Evolutionary conservation across 2,329 filamentous ascomycete genomes (phyloP), one percentile per base, ranked within the genome.

Genomic region (Coniochaeta ligniaria): DNA sequence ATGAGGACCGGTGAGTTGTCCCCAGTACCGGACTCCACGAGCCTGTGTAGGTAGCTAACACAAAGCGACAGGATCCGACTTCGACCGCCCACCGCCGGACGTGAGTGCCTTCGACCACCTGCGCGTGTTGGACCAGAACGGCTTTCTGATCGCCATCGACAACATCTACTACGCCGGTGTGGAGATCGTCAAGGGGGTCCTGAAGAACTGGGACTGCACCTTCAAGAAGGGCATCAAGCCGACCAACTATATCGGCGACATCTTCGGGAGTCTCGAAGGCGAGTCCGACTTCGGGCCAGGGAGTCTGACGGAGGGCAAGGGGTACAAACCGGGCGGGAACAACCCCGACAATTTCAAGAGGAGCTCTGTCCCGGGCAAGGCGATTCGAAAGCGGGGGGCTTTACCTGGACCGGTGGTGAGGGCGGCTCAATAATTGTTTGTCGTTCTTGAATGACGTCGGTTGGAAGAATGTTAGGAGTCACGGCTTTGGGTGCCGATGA

Each of bases 141-240:
- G 82, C 4, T 90, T 88, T 68, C 71, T 73, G 33, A 83, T 87
- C 33, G 83, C 88, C 2, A 74, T 90, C 20, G 70, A 81, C 62
- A 92, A 91, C 70, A 80, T 91, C 54, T 91, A 84, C 72, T 73
- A 78, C 6, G 87, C 86, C 0, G 89, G 88, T 1, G 77, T 87
- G 4, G 76, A 85, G 67, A 85, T 92, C 33, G 80, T 90, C 14
- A 75, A 80, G 64, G 87, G 86, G 1, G 87, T 92, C 60, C 61
- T 90, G 14, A 61, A 70, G 0, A 79, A 75, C 4, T 92, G 89
- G 89, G 74, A 86, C 45, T 70, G 70, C 16, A 85, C 75, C 0
- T 91, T 86, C 65, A 72, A 76, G 38, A 64, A 69, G 1, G 89
- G 89, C 2, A 72, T 91, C 43, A 69, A 75, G 62, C 74, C 87